Evolutionary conservation across 2,329 filamentous ascomycete species (phyloP), one percentile per base, ranked within the genome.

Genomic region (Cytospora schulzeri): DNA sequence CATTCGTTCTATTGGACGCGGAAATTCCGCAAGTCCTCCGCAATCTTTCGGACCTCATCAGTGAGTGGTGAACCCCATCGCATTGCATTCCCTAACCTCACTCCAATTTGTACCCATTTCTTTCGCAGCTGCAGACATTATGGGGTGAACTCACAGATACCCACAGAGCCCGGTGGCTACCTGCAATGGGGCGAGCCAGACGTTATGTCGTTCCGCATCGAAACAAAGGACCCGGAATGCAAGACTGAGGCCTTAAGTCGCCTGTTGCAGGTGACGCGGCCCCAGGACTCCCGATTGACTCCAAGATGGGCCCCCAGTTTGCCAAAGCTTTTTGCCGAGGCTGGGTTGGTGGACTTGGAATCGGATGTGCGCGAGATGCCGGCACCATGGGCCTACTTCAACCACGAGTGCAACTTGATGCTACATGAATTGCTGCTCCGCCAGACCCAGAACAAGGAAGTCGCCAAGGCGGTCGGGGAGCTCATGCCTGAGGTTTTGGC

Each of bases 1-100:
- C 59, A 6, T 59, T 59, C 17, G 68, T 69, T n/a, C 58, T 72
- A 7, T 12, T 68, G 6, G 51, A 64, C n/a, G 65, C 63, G 2
- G 65, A 69, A 5, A 62, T 69, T 14, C 60, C 38, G 12, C 38
- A 8, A 12, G 17, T 45, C 17, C 38, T 45, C 6, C 33, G 35
- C 35, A 38, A 38, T 12, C 5, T 38, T 12, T 3, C 14, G 11
- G 35, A 38, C 35, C 35, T 38, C 35, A 38, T 38, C 35, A 38
- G 35, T 38, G 14, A 38, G 35, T 17, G 35, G 35, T 12, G n/a
- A 38, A 17, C 35, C 35, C 12, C 12, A 38, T 38, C 35, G 3
- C 9, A 4, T 31, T 38, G 12, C 35, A 14, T n/a, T n/a, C n/a
- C n/a, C n/a, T n/a, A 14, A 12, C 14, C 12, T 12, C 35, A 38